These are phyloP conservation scores for Carallia brachiata DNA, from an alignment of 345 rosid genomes.

Conservation along the genomic window DNA sequence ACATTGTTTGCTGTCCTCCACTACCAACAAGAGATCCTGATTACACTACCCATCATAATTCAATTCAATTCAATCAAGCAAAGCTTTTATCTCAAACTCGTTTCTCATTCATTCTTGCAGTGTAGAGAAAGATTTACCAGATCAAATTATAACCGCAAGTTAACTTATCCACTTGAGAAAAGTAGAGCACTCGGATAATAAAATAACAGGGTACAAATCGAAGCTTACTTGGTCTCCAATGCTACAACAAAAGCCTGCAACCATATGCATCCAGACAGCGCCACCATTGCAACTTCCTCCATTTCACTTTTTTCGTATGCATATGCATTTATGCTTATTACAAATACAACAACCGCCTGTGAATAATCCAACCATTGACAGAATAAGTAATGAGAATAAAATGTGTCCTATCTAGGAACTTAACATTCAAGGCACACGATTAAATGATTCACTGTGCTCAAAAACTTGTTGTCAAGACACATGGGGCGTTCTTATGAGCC, in stretches of 20 bases:
- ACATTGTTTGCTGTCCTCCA: no score
- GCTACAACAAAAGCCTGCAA: slow-evolving; percentile 94
- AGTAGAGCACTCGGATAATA: background rate
- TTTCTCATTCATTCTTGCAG: background rate
- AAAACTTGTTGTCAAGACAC: no score
- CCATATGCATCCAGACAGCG: slow-evolving; percentile 97
- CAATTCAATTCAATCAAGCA: no score
- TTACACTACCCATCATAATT: no score
- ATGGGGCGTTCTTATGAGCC: no score
- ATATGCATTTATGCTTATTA: slow-evolving; percentile 75
- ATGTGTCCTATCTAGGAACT: no score
- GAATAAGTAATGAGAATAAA: background rate
- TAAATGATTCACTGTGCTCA: no score
- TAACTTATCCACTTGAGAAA: no score
- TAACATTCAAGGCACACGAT: no score
- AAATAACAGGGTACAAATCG: background rate
- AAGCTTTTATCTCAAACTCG: background rate
- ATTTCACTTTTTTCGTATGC: slow-evolving; percentile 92
- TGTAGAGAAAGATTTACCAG: background rate
- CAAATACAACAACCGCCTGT: slow-evolving; percentile 91
- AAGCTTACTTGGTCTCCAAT: slow-evolving; percentile 85
- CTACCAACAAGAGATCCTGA: no score
- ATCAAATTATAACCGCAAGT: background rate
- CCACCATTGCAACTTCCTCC: slow-evolving; percentile 96
- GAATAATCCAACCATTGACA: slow-evolving; percentile 21